Evolutionary conservation across 2,329 filamentous ascomycete species (phyloP).

Genomic region (Bipolaris victoriae): DNA sequence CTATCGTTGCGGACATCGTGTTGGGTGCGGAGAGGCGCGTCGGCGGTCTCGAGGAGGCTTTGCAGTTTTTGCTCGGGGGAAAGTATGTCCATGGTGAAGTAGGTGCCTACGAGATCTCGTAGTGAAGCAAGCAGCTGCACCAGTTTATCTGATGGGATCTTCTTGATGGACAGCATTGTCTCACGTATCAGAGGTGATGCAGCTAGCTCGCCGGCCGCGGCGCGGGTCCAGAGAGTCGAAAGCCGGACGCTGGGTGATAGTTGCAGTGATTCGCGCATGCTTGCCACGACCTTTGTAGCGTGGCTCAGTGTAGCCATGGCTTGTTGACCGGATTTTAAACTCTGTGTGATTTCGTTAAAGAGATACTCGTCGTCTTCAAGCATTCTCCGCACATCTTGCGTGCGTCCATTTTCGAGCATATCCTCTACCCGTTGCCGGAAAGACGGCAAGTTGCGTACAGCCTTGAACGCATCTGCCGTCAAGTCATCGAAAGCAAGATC

Average conservation of each 20-base stretch:
- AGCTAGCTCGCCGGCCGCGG: conserved; percentile 62
- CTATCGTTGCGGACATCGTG: conserved; percentile 74
- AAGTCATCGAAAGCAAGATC: conserved; percentile 49
- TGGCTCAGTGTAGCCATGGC: conserved; percentile 51
- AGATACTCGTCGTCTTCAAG: conserved; percentile 67
- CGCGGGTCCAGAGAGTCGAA: conserved; percentile 65
- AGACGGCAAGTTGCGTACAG: conserved; percentile 71
- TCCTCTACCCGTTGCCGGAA: conserved; percentile 57
- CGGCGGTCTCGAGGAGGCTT: conserved; percentile 32
- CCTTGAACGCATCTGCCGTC: conserved; percentile 68
- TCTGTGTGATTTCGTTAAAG: conserved; percentile 50
- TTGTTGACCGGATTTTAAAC: conserved; percentile 45
- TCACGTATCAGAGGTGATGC: conserved; percentile 60
- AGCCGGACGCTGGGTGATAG: conserved; percentile 45
- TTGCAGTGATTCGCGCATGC: conserved; percentile 48
- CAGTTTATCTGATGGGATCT: conserved; percentile 63
- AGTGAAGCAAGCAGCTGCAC: conserved; percentile 52
- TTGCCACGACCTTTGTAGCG: conserved; percentile 44
- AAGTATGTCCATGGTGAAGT: conserved; percentile 30
- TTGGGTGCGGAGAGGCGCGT: conserved; percentile 68
- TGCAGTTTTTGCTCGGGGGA: conserved; percentile 45
- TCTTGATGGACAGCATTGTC: conserved; percentile 64
- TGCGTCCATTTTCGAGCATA: conserved; percentile 46
- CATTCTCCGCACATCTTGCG: conserved; percentile 58
- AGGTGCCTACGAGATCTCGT: conserved; percentile 13